Conservation (phyloP, 2,329 filamentous ascomycete genomes). For the Fusarium sp. region DNA sequence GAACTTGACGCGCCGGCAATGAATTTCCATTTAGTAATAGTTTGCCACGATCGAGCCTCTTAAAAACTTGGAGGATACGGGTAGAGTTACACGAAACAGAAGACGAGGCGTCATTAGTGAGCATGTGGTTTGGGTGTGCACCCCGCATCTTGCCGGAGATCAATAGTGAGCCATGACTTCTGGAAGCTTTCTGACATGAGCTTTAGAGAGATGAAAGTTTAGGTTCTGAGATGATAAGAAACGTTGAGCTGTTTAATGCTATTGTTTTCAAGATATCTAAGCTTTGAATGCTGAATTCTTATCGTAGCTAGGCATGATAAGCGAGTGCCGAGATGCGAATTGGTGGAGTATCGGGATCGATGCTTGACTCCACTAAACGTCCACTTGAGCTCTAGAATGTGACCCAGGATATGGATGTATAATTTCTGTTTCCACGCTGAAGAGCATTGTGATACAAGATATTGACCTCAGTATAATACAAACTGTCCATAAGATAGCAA, state of each 20-base stretch:
- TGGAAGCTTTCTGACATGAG: background rate
- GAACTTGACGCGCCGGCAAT: background rate
- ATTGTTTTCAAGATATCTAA: background rate
- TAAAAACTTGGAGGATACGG: background rate
- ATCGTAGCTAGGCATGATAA: background rate
- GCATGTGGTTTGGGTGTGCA: background rate
- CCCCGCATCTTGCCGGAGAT: background rate
- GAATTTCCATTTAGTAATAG: background rate
- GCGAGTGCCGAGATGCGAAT: background rate
- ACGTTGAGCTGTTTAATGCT: background rate
- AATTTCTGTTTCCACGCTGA: background rate
- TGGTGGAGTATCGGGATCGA: background rate
- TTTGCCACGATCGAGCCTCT: background rate
- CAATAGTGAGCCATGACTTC: background rate
- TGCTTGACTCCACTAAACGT: background rate
- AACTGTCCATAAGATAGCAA: background rate
- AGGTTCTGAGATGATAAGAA: background rate
- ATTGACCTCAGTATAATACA: background rate
- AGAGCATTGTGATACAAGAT: background rate
- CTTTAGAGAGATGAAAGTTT: rapidly evolving
- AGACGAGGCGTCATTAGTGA: background rate
- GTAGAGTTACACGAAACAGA: background rate
- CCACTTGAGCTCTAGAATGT: background rate
- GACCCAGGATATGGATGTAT: background rate
- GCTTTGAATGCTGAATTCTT: background rate